A percentile compares a stretch with the other conserved stretches of the same genome.
These are phyloP conservation scores for Lodderomyces elongisporus DNA, from an alignment of 1,139 yeast species.

Conservation along the genomic window DNA sequence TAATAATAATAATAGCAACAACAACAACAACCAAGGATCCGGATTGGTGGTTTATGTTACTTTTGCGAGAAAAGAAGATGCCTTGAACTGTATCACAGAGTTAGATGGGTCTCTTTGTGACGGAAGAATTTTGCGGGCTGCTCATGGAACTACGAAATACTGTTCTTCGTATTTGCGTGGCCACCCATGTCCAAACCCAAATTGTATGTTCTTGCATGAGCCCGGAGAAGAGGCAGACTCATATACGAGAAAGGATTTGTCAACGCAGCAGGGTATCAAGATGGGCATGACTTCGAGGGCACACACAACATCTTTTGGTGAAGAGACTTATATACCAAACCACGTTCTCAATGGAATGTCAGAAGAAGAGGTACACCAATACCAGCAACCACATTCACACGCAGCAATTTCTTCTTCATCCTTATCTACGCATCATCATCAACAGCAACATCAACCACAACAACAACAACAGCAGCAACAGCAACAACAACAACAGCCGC, in stretches of 20 bases:
- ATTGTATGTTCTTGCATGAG: constrained; percentile 98
- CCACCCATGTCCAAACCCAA: constrained; percentile 96
- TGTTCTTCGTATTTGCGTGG: constrained; percentile 94
- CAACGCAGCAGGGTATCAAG: constrained; percentile 71
- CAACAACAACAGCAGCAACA: constrained; percentile 1
- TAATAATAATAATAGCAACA: constrained; percentile 8
- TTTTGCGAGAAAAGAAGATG: constrained; percentile 88
- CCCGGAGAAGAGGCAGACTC: constrained; percentile 99
- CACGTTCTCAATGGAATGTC: constrained; percentile 4
- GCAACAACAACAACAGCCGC: constrained; percentile 3
- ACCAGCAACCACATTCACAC: constrained; percentile 14
- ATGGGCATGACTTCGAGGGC: constrained; percentile 39
- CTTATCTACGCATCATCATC: constrained; percentile 2
- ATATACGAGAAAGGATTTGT: constrained; percentile 86
- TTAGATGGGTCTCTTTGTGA: constrained; percentile 94
- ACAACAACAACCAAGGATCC: constrained; percentile 48
- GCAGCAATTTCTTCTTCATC: not conserved
- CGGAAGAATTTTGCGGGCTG: constrained; percentile 83
- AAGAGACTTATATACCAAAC: constrained; percentile 5
- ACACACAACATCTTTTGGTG: constrained; percentile 11
- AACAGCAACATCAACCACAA: constrained; percentile 2
- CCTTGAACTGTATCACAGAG: constrained; percentile 85
- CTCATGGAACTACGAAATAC: constrained; percentile 97
- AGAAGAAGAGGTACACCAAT: constrained; percentile 8
- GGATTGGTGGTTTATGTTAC: constrained; percentile 97